Evolutionary conservation across 1,139 yeast species (phyloP).

Genomic region (Candida freyschussii): DNA sequence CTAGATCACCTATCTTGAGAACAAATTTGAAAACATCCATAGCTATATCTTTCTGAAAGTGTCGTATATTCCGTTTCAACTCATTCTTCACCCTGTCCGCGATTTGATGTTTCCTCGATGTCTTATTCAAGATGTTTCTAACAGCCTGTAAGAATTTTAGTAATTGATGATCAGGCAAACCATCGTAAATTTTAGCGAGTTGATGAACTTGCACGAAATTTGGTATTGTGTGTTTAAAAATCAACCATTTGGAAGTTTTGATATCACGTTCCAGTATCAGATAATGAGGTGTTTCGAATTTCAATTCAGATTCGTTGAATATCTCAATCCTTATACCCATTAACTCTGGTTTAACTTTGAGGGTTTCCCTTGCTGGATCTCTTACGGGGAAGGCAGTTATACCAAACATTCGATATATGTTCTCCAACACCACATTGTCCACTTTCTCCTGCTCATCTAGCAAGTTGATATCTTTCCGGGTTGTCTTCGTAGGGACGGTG

Average conservation of each 20-base stretch:
- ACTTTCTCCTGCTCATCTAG: constrained; percentile 6
- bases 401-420: constrained; percentile 32
- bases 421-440: constrained; percentile 7
- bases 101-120: constrained; percentile 19
- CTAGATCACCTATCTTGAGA: constrained; percentile 9
- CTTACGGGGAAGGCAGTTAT: constrained; percentile 42
- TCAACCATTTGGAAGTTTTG: constrained; percentile 31
- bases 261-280: constrained; percentile 32
- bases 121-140: constrained; percentile 14
- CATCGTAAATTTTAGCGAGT: constrained; percentile 16
- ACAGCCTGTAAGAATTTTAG: constrained; percentile 13
- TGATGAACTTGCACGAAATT: constrained; percentile 30
- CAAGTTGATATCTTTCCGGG: constrained; percentile 4
- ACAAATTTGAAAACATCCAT: constrained; percentile 18
- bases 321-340: constrained; percentile 43
- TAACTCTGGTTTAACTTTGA: constrained; percentile 7
- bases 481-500: constrained; percentile 19
- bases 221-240: constrained; percentile 44
- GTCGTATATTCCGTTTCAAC: constrained; percentile 8
- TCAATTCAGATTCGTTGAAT: constrained; percentile 27
- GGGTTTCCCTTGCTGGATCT: constrained; percentile 28
- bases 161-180: constrained; percentile 14
- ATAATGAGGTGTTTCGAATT: constrained; percentile 38
- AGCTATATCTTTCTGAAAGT: constrained; percentile 21
- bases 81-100: constrained; percentile 11